phyloP scores from a whole-genome alignment of 768 basidiomycete species.

The Rhizopogon sp. region DNA sequence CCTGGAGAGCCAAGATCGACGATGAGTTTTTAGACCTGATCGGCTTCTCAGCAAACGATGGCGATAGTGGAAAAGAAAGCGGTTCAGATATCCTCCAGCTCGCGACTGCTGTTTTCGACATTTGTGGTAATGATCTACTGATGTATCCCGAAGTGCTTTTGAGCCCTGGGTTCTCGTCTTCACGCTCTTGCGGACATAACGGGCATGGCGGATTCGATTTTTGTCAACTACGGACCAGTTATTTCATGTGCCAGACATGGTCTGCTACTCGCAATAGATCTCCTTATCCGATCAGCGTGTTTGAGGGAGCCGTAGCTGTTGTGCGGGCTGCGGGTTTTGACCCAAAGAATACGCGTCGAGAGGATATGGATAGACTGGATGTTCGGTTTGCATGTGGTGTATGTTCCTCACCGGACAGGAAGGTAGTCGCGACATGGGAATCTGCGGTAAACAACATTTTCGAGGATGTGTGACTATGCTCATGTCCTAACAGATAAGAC shows the following conservation, averaged over 20 bases:
- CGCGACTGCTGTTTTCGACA: background rate
- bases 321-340: background rate
- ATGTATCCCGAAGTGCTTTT: background rate
- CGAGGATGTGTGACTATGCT: background rate
- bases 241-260: background rate
- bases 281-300: background rate
- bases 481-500: background rate
- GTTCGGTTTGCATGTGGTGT: background rate
- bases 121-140: background rate
- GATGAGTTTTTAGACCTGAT: background rate
- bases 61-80: background rate
- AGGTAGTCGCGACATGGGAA: background rate
- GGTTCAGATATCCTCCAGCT: background rate
- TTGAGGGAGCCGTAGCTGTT: background rate
- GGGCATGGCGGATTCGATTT: background rate
- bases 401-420: background rate
- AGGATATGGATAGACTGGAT: conserved; percentile 1
- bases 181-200: background rate
- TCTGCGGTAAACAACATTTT: background rate
- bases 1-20: conserved; percentile 1
- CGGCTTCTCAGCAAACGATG: background rate
- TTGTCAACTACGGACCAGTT: background rate
- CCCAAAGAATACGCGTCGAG: background rate
- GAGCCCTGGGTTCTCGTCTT: background rate
- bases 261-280: background rate